Percentiles rank a stretch among this genome's conserved stretches.
phyloP scores from a whole-genome alignment of 2,329 filamentous ascomycete species.

The Exophiala xenobiotica region DNA sequence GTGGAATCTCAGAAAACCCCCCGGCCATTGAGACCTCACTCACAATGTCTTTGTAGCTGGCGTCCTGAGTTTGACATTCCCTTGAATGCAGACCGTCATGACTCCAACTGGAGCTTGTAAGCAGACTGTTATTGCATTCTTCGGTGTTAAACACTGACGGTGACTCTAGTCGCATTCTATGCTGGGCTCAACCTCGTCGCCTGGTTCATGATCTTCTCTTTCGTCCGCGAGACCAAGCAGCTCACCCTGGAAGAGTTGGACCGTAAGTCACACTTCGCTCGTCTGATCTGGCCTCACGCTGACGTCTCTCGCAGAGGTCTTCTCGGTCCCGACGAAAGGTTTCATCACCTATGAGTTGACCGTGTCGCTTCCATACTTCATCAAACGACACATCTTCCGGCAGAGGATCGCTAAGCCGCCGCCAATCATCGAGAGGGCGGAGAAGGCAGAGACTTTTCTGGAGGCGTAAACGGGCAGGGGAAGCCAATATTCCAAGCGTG shows the following conservation, averaged over 20 bases:
- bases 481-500: no score
- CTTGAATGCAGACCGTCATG: slow-evolving; percentile 21
- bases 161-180: slow-evolving; percentile 41
- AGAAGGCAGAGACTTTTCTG: no score
- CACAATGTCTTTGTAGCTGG: slow-evolving; percentile 29
- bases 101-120: slow-evolving; percentile 7
- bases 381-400: slow-evolving; percentile 42
- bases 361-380: slow-evolving; percentile 43
- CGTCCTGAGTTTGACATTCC: slow-evolving; percentile 35
- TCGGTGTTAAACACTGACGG: background rate
- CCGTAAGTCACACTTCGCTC: background rate
- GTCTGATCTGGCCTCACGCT: background rate
- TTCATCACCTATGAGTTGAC: slow-evolving; percentile 42
- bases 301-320: slow-evolving; percentile 30
- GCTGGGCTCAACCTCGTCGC: slow-evolving; percentile 47
- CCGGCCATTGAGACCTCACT: background rate
- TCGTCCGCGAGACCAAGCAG: slow-evolving; percentile 30
- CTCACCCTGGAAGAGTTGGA: slow-evolving; percentile 20
- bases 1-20: slow-evolving; percentile 24
- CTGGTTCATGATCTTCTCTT: slow-evolving; percentile 43
- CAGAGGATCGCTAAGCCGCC: slow-evolving; percentile 40
- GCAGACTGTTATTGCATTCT: background rate
- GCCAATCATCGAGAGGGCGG: slow-evolving; percentile 7
- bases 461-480: no score
- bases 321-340: slow-evolving; percentile 37